Evolutionary conservation across 306 rosid genomes (phyloP).

Genomic region (Casuarina equisetifolia): DNA sequence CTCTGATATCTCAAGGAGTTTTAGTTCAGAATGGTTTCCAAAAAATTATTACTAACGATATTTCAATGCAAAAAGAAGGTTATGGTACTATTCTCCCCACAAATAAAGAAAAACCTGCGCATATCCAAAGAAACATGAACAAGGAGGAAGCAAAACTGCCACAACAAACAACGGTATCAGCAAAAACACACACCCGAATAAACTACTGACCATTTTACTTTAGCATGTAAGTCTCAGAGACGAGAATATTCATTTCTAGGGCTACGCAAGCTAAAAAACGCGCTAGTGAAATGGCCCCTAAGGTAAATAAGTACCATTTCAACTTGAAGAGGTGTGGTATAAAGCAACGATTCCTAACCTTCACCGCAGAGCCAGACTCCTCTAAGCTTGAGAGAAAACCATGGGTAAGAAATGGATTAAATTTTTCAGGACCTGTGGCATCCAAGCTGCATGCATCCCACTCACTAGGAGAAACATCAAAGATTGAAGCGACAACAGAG

Average conservation of each 20-base stretch:
- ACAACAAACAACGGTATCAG: not conserved
- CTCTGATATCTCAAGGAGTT: not conserved
- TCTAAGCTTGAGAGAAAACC: constrained; percentile 79
- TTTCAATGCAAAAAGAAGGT: not conserved
- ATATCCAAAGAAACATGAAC: not conserved
- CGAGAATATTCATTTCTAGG: not conserved
- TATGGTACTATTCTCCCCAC: not conserved
- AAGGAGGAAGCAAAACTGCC: not conserved
- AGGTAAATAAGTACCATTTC: not conserved
- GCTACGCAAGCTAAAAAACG: not conserved
- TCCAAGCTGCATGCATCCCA: constrained; percentile 90
- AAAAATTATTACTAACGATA: not conserved
- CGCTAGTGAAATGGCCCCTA: not conserved
- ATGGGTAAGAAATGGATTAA: constrained; percentile 77
- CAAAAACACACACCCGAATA: not conserved
- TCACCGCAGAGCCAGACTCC: constrained; percentile 59
- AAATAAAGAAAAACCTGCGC: not conserved
- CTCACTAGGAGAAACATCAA: constrained; percentile 58
- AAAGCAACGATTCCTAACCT: constrained; percentile 38
- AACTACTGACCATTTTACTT: not conserved
- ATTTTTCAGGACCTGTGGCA: constrained; percentile 56
- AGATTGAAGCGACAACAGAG: constrained; percentile 67
- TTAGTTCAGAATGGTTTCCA: not conserved
- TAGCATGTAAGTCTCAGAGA: no score
- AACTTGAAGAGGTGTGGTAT: not conserved